Evolutionary conservation across 306 rosid genomes (phyloP), one percentile per base, ranked within the genome.

Genomic region (Ziziphus jujuba): DNA sequence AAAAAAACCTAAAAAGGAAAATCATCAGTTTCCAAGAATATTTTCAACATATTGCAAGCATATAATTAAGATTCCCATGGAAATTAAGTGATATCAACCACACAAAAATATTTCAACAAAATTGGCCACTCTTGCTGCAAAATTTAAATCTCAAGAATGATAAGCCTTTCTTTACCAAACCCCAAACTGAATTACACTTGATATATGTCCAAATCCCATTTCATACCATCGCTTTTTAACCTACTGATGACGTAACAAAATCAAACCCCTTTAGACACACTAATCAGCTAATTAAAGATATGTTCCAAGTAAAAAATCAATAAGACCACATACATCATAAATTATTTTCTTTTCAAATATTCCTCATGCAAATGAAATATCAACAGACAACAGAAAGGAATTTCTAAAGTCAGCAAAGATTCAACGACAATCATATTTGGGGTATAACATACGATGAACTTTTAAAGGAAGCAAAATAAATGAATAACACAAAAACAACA

Each of bases 1-100:
- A 72, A 48, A 48, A n/a, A 31, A 10, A 19, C 10, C 50, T 66
- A 21, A 65, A 10, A 44, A 62, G 71, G 50, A 44, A 59, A 44
- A 69, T 17, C 22, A 66, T 23, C 45, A 38, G 25, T 2, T 28
- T 28, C 19, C 5, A 25, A 25, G 22, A 40, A 53, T 56, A 61
- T 40, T 12, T 40, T 40, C 45, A 48, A 61, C 38, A 23, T 38
- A 40, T 50, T 43, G 12, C 31, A 21, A 22, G 20, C 66, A 22
- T 17, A n/a, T 13, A 49, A 33, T 34, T 24, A 38, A 17, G 5
- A 1, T 20, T 7, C 65, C 66, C 35, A 59, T 13, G 1, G 35
- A 56, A 56, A 33, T 24, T 16, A 31, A 10, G 35, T 28, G 35
- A 57, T 16, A 33, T 38, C 19, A 15, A 28, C 35, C 62, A n/a